Evolutionary conservation across 2,329 filamentous ascomycete genomes (phyloP).

Genomic region (Ascocoryne sarcoides): DNA sequence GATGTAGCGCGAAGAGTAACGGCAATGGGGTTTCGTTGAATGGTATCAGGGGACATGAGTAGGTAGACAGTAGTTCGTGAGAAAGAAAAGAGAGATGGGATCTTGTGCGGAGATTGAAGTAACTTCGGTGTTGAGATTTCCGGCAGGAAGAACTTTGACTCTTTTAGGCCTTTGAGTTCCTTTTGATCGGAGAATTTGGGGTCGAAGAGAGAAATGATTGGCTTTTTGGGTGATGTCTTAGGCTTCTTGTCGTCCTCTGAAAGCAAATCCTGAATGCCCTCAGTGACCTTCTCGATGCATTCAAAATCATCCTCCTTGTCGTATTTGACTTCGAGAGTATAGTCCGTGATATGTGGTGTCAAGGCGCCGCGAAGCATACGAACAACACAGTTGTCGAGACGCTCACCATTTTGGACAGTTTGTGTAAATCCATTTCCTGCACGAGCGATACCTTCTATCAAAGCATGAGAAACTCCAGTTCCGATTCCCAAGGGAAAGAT

Average conservation of each 20-base stretch:
- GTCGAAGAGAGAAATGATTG: conserved; percentile 50
- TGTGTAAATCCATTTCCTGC: conserved; percentile 53
- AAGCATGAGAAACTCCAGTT: conserved; percentile 38
- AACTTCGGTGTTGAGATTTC: conserved; percentile 43
- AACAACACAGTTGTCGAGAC: conserved; percentile 59
- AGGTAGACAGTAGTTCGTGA: conserved; percentile 58
- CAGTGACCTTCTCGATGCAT: conserved; percentile 48
- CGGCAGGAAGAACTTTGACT: conserved; percentile 44
- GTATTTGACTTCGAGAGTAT: conserved; percentile 55
- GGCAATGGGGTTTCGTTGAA: conserved; percentile 38
- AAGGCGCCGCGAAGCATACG: conserved; percentile 67
- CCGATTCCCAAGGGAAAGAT: conserved; percentile 50
- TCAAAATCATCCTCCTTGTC: conserved; percentile 44
- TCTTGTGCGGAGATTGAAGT: conserved; percentile 54
- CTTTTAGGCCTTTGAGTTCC: conserved; percentile 23
- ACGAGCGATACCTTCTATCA: conserved; percentile 46
- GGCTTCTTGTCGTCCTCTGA: conserved; percentile 16
- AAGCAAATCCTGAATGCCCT: conserved; percentile 35
- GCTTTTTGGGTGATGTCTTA: conserved; percentile 13
- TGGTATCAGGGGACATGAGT: conserved; percentile 45
- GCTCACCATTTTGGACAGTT: conserved; percentile 51
- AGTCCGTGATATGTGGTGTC: conserved; percentile 56
- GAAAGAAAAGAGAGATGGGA: conserved; percentile 60
- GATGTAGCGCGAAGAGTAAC: conserved; percentile 51
- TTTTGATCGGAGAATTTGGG: conserved; percentile 27